Evolutionary conservation across 331 rosid genomes (phyloP), one percentile per base, ranked within the genome.

Genomic region (Quercus phellos): DNA sequence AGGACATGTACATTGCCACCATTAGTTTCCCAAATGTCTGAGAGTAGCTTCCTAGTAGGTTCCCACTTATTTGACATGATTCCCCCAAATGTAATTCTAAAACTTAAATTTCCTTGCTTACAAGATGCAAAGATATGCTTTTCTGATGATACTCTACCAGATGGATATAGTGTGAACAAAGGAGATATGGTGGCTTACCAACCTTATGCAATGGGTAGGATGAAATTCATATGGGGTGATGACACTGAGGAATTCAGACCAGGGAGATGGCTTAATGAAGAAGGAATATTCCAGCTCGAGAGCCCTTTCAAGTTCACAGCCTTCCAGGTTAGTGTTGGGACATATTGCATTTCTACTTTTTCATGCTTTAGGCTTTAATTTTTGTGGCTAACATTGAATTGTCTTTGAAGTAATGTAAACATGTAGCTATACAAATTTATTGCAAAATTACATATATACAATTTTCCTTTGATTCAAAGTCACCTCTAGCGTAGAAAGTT

Each of bases 201-300:
- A 30, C 34, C 34, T 30, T 30, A 30, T 4, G 34, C 34, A 30
- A 30, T 30, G 34, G 34, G 34, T 30, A 30, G 34, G 34, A 30
- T 30, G 34, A 30, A 30, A 30, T 30, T 30, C 83, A 63, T 92
- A 72, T 92, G 97, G 97, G 97, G 97, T 32, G 90, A 90, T 3
- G 91, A 94, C 80, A 97, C 93, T 5, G 97, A 88, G 74, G 86
- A 85, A n/a, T 94, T 81, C 73, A 87, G 75, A 70, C 98, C 98
- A 54, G 93, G 89, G 78, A 89, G 98, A 86, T 94, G 93, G 96
- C 86, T 94, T 11, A 84, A 90, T 70, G 79, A 81, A 72, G 82
- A 85, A 69, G 91, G 96, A 63, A 74, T 72, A 29, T 88, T 89
- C 71, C 86, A 79, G 82, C 90, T 85, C 12, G 85, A 90, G 76